A percentile compares a stretch with the other conserved stretches of the same genome.
These are phyloP conservation scores for Leishmania amazonensis DNA, from an alignment of 208 protist species.

Conservation along the genomic window DNA sequence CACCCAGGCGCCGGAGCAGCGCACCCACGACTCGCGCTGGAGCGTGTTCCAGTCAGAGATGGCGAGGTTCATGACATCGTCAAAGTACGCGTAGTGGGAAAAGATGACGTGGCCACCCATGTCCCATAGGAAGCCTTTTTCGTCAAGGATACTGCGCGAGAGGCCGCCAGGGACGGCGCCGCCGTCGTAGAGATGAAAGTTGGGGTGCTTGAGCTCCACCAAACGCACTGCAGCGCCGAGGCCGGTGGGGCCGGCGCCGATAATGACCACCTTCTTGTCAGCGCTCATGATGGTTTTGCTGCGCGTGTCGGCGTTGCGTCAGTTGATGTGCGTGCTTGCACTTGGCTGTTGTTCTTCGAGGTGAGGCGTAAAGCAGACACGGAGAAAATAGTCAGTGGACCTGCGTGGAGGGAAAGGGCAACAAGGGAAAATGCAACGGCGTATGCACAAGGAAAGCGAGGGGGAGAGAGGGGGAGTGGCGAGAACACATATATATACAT, in stretches of 20 bases:
- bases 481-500: background rate
- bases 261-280: conserved; percentile 50
- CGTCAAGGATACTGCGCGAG: conserved; percentile 54
- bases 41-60: conserved; percentile 53
- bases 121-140: conserved; percentile 77
- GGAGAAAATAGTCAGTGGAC: background rate
- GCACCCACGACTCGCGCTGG: conserved; percentile 64
- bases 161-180: conserved; percentile 49
- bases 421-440: too few relatives aligned
- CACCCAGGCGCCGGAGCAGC: conserved; percentile 55
- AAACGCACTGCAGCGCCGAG: conserved; percentile 71
- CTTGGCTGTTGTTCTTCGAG: background rate
- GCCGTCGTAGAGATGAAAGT: conserved; percentile 66
- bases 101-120: conserved; percentile 86
- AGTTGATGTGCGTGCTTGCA: background rate
- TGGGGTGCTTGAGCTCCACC: conserved; percentile 43
- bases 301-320: background rate
- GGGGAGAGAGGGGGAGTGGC: background rate
- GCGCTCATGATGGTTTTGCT: conserved; percentile 8
- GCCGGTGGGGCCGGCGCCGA: conserved; percentile 69
- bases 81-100: conserved; percentile 86
- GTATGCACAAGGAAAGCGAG: background rate
- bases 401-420: too few relatives aligned
- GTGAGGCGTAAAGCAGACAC: background rate
- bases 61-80: conserved; percentile 69